phyloP scores from a whole-genome alignment of 2,329 filamentous ascomycete genomes.

The Fusarium anguioides region DNA sequence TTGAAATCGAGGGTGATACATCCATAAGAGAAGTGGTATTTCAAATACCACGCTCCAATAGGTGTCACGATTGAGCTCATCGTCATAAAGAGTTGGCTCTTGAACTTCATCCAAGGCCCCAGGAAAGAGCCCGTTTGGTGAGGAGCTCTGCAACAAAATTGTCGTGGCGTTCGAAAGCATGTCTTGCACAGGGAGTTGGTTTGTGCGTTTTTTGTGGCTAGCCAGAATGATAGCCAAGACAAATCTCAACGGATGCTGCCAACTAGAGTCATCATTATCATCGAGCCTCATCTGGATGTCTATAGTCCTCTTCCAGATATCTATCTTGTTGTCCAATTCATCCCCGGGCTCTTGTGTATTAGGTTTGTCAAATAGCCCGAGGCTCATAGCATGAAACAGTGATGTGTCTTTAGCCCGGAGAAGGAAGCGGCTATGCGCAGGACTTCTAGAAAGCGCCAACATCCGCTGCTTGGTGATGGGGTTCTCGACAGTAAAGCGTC shows the following conservation, averaged over 20 bases:
- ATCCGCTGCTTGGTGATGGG: neutral
- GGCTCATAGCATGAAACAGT: neutral
- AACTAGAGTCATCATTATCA: neutral
- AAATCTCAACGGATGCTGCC: neutral
- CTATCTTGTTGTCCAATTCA: neutral
- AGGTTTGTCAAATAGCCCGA: neutral
- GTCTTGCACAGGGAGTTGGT: accelerated
- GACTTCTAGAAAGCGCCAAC: neutral
- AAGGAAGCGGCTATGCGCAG: neutral
- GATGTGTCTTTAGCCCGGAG: neutral
- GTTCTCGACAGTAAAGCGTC: neutral
- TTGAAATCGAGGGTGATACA: too few species aligned
- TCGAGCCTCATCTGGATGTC: neutral
- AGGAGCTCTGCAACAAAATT: neutral
- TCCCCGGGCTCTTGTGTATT: neutral
- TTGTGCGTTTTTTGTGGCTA: accelerated
- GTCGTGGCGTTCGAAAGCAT: neutral
- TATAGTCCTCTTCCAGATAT: neutral
- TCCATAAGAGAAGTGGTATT: neutral
- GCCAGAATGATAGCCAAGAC: neutral
- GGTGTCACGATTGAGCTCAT: too few species aligned
- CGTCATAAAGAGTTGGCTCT: too few species aligned
- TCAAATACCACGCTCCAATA: too few species aligned
- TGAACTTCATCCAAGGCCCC: too few species aligned
- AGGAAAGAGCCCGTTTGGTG: too few species aligned